Evolutionary conservation across 1,139 yeast species (phyloP).

Genomic region (Suhomyces bolitotheri): DNA sequence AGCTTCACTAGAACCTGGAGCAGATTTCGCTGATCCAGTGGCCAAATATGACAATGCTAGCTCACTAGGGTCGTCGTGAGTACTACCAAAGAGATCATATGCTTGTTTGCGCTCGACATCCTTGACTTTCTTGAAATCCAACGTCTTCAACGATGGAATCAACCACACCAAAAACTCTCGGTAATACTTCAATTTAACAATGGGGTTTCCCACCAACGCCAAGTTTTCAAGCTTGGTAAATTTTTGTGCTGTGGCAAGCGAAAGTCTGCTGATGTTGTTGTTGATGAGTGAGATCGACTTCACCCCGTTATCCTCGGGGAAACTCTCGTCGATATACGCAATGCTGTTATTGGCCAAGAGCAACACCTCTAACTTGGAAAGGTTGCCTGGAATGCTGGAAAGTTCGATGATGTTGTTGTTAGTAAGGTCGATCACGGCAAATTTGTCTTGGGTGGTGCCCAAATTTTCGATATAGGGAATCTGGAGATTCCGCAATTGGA

Average conservation of each 20-base stretch:
- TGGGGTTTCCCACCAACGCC: conserved; percentile 61
- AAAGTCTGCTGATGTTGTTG: conserved; percentile 49
- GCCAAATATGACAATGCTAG: conserved; percentile 16
- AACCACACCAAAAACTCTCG: conserved; percentile 60
- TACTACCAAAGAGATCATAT: conserved; percentile 44
- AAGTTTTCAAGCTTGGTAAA: conserved; percentile 47
- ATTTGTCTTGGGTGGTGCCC: conserved; percentile 32
- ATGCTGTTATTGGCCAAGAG: conserved; percentile 63
- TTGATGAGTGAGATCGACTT: conserved; percentile 51
- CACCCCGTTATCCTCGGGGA: conserved; percentile 35
- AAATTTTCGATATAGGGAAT: conserved; percentile 40
- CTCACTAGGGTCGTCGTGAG: conserved; percentile 16
- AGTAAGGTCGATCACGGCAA: conserved; percentile 63
- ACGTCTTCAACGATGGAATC: conserved; percentile 58
- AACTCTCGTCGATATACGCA: conserved; percentile 26
- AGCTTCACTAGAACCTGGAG: background rate
- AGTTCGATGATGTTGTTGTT: conserved; percentile 62
- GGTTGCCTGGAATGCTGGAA: conserved; percentile 47
- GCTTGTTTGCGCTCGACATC: conserved; percentile 53
- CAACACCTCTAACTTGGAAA: conserved; percentile 47
- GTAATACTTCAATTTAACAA: conserved; percentile 55
- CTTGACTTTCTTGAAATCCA: conserved; percentile 69
- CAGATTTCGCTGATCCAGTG: background rate
- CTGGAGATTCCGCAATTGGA: conserved; percentile 36
- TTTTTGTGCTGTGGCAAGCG: conserved; percentile 18